These are phyloP conservation scores for Thraustochytrium sp. DNA, from an alignment of 352 stramenopile genomes.

Conservation along the genomic window DNA sequence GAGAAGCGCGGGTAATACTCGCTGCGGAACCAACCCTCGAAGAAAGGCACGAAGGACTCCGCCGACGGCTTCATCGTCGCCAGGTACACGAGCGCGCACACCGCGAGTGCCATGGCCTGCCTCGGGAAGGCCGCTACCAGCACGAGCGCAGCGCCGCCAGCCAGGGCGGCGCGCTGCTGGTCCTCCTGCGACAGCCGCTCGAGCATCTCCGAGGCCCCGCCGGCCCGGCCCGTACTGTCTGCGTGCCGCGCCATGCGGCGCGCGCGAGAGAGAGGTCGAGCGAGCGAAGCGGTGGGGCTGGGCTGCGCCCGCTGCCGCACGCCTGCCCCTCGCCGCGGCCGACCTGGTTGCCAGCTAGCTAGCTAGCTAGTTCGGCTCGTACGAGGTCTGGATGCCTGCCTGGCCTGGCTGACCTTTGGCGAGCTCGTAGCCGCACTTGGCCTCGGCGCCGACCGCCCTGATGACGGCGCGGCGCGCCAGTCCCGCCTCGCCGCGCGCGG, in stretches of 20 bases:
- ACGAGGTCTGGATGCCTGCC: no score
- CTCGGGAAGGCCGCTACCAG: background rate
- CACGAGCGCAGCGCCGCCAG: background rate
- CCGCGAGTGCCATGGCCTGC: background rate
- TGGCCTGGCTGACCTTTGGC: no score
- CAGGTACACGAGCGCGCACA: background rate
- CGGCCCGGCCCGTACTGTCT: background rate
- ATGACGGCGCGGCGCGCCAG: no score
- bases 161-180: background rate
- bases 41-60: background rate
- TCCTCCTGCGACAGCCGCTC: no score
- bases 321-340: no score
- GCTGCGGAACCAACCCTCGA: constrained; percentile 10
- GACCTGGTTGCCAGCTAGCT: background rate
- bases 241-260: background rate
- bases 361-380: no score
- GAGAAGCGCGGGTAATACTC: constrained; percentile 1
- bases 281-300: background rate
- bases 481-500: background rate
- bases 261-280: background rate
- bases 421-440: no score
- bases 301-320: no score
- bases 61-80: background rate
- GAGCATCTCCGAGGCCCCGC: no score
- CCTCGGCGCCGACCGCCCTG: background rate